Evolutionary conservation across 23 red algal genomes (phyloP).

Genomic region (Rhodosorus marinus): DNA sequence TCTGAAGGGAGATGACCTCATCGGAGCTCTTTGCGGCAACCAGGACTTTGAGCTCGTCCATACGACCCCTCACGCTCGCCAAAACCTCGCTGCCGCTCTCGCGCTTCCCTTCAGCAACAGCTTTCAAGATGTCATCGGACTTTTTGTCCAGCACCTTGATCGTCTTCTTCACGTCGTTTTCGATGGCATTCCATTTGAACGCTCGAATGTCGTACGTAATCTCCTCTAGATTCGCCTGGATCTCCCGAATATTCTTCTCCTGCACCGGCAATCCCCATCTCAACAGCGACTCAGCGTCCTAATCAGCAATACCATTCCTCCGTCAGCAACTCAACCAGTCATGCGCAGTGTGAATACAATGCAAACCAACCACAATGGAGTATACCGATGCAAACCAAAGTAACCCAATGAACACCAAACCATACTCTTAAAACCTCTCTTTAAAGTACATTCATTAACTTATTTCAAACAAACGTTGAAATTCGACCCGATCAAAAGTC

Average conservation of each 20-base stretch:
- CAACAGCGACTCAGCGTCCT: constrained; percentile 82
- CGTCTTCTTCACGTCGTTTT: constrained; percentile 20
- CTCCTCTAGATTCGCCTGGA: constrained; percentile 44
- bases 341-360: too few species aligned
- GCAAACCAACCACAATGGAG: too few species aligned
- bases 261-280: constrained; percentile 80
- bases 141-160: constrained; percentile 23
- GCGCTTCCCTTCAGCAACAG: constrained; percentile 7
- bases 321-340: too few species aligned
- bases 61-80: constrained; percentile 7
- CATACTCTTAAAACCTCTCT: too few species aligned
- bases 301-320: too few species aligned
- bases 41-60: constrained; percentile 15
- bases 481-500: too few species aligned
- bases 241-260: constrained; percentile 62
- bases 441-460: too few species aligned
- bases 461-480: too few species aligned
- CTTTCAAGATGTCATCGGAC: constrained; percentile 24
- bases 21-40: constrained; percentile 45
- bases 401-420: too few species aligned
- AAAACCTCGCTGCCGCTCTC: constrained; percentile 19
- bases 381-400: too few species aligned
- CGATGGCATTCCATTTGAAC: constrained; percentile 47
- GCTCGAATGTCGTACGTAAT: constrained; percentile 27
- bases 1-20: constrained; percentile 11